phyloP scores from a whole-genome alignment of 148 eudicot genomes.

The Nepenthes mirabilis region DNA sequence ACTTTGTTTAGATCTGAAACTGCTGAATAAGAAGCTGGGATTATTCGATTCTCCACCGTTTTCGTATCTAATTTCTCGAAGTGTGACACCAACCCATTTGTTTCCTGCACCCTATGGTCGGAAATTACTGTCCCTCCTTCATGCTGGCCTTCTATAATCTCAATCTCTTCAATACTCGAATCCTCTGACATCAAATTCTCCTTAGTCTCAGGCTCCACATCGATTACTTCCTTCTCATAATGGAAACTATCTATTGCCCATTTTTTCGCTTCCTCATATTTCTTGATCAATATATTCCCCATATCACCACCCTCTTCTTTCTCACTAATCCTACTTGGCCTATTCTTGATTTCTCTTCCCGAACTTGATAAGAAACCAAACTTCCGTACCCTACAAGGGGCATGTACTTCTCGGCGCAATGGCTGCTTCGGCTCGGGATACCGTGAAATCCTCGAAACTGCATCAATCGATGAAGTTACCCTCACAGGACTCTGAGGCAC shows the following conservation, averaged over 20 bases:
- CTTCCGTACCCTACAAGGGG: slow-evolving; percentile 31
- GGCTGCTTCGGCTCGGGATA: slow-evolving; percentile 41
- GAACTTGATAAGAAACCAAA: slow-evolving; percentile 16
- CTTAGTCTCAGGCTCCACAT: slow-evolving; percentile 18
- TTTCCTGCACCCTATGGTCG: slow-evolving; percentile 12
- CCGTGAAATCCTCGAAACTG: slow-evolving; percentile 19
- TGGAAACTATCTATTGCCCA: too few relatives aligned
- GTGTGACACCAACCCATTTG: slow-evolving; percentile 7
- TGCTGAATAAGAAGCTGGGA: slow-evolving; percentile 20
- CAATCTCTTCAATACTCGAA: slow-evolving; percentile 32
- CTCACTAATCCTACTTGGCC: slow-evolving; percentile 2
- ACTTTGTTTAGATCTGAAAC: slow-evolving; percentile 17
- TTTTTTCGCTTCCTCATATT: slow-evolving; percentile 6
- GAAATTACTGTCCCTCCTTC: slow-evolving; percentile 17
- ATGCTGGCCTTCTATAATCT: slow-evolving; percentile 17
- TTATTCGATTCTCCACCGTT: slow-evolving; percentile 12
- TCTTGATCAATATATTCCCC: slow-evolving; percentile 19
- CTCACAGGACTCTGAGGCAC: slow-evolving; percentile 1
- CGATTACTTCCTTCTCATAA: slow-evolving; percentile 11
- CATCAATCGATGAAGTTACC: slow-evolving; percentile 11
- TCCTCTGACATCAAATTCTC: slow-evolving; percentile 22
- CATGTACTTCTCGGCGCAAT: slow-evolving; percentile 50
- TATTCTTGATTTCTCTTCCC: slow-evolving; percentile 7
- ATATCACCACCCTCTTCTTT: slow-evolving; percentile 9
- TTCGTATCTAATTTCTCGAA: slow-evolving; percentile 13